Percentiles rank a stretch among this genome's conserved stretches.
phyloP scores from a whole-genome alignment of 2,329 filamentous ascomycete genomes.

The Trichophyton simii region DNA sequence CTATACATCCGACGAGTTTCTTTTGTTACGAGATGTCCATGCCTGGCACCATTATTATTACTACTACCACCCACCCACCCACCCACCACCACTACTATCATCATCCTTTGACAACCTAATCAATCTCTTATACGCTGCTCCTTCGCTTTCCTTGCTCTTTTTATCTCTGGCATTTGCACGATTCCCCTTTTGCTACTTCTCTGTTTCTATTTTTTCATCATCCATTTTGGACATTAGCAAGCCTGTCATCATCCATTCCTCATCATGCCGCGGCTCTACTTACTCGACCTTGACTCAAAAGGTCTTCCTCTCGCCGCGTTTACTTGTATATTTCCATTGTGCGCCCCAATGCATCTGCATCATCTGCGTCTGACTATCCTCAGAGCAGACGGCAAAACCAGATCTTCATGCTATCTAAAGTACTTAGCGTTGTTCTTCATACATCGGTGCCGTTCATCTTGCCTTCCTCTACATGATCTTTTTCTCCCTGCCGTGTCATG shows the following conservation, averaged over 20 bases:
- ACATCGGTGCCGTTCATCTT: background rate
- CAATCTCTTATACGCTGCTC: background rate
- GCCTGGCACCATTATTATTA: background rate
- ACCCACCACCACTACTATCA: background rate
- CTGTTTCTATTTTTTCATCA: background rate
- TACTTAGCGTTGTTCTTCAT: background rate
- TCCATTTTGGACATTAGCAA: background rate
- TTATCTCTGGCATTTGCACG: background rate
- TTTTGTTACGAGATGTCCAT: constrained; percentile 1
- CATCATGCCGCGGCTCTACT: background rate
- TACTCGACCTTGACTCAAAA: too few relatives aligned
- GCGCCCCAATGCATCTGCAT: background rate
- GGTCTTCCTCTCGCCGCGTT: too few relatives aligned
- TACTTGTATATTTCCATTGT: background rate
- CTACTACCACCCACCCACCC: background rate
- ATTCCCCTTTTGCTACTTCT: background rate
- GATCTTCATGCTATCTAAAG: background rate
- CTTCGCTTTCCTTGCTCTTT: background rate
- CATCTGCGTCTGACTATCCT: background rate
- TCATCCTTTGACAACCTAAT: background rate
- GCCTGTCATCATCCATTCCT: background rate
- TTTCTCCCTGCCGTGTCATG: background rate
- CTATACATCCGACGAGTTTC: background rate
- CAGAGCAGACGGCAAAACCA: background rate
- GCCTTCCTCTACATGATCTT: background rate